phyloP scores from a whole-genome alignment of 257 asterid genomes.

The Salvia splendens region DNA sequence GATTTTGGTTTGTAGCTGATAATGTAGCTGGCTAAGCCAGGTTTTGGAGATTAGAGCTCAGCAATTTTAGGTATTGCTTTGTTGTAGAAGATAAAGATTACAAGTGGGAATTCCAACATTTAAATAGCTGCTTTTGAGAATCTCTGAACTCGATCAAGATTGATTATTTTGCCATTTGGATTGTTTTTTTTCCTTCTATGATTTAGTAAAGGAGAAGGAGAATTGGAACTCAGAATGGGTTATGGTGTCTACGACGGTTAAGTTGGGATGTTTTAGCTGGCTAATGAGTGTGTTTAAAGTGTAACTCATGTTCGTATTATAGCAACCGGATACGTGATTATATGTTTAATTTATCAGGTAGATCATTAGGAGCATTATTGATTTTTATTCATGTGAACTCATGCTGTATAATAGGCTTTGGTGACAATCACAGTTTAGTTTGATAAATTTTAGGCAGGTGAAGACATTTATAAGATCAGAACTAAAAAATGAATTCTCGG shows the following conservation, averaged over 20 bases:
- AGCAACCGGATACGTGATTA: neutral
- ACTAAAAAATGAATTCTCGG: neutral
- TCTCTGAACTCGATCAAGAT: neutral
- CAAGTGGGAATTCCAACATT: neutral
- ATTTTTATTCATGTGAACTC: neutral
- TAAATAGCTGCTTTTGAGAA: neutral
- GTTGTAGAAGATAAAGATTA: neutral
- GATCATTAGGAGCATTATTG: neutral
- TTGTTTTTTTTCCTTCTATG: neutral
- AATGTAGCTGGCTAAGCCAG: slow-evolving; percentile 18
- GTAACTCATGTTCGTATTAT: neutral
- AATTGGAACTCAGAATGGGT: neutral
- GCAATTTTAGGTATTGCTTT: neutral
- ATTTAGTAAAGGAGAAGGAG: neutral
- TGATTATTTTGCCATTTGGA: neutral
- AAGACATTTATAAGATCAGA: neutral
- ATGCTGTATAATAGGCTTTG: neutral
- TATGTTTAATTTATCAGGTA: neutral
- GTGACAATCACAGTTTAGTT: neutral
- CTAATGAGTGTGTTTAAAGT: neutral
- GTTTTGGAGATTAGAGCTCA: neutral
- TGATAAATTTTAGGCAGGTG: neutral
- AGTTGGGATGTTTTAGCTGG: neutral
- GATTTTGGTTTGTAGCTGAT: neutral
- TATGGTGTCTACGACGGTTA: neutral